A percentile compares a stretch with the other conserved stretches of the same genome.
phyloP scores from a whole-genome alignment of 129 eudicot species.

The Rutidosis leptorrhynchoides region DNA sequence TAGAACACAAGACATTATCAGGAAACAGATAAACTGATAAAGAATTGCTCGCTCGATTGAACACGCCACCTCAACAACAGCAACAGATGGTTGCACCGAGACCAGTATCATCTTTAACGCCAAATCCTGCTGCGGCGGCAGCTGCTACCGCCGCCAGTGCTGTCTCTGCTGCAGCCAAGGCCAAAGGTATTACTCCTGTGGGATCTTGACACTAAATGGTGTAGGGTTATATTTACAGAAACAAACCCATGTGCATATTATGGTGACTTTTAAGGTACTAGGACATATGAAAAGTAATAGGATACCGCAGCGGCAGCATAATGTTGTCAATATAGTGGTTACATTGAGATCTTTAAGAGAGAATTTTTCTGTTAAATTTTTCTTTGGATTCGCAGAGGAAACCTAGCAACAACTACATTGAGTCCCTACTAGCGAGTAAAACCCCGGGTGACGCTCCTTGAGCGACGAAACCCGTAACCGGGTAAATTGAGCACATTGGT shows the following conservation, averaged over 20 bases:
- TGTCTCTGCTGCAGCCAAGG: slow-evolving; percentile 65
- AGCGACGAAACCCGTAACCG: too few relatives aligned
- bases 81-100: slow-evolving; percentile 29
- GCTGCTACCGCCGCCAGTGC: slow-evolving; percentile 77
- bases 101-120: slow-evolving; percentile 45
- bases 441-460: too few relatives aligned
- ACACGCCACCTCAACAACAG: slow-evolving; percentile 43
- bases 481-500: too few relatives aligned
- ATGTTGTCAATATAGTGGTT: slow-evolving; percentile 15
- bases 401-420: too few relatives aligned
- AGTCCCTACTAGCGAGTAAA: too few relatives aligned
- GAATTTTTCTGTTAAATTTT: slow-evolving; percentile 23
- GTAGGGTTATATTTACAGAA: slow-evolving; percentile 22
- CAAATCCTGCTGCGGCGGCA: slow-evolving; percentile 48
- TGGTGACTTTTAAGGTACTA: slow-evolving; percentile 10
- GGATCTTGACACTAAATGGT: slow-evolving; percentile 53
- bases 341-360: slow-evolving; percentile 18
- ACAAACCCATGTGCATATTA: slow-evolving; percentile 37
- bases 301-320: slow-evolving; percentile 15
- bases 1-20: slow-evolving; percentile 72
- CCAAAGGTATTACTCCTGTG: slow-evolving; percentile 79
- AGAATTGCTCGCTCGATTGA: slow-evolving; percentile 54
- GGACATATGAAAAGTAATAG: slow-evolving; percentile 16
- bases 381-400: too few relatives aligned
- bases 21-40: slow-evolving; percentile 88